A percentile compares a stretch with the other conserved stretches of the same genome.
These are phyloP conservation scores for Liriodendron chinense DNA, from an alignment of 164 flowering plant species.

Conservation along the genomic window DNA sequence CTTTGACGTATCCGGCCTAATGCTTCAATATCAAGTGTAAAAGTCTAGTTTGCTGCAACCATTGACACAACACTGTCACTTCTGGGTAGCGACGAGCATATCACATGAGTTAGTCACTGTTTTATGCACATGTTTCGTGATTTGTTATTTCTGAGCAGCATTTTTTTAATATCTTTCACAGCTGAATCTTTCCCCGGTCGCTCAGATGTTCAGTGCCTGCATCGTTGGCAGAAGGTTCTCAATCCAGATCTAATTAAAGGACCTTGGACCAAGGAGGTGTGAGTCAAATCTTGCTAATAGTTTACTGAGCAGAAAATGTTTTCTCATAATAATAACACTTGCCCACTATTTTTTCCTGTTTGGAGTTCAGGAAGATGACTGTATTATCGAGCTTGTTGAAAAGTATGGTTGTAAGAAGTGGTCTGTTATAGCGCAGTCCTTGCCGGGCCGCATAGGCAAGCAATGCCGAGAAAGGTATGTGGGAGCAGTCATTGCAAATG, in stretches of 20 bases:
- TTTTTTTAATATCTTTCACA: conserved; percentile 14
- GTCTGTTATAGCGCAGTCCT: conserved; percentile 59
- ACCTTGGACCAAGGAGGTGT: conserved; percentile 77
- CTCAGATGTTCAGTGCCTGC: conserved; percentile 76
- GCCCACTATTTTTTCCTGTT: not conserved
- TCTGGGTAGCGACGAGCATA: too few relatives aligned
- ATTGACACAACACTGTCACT: too few relatives aligned
- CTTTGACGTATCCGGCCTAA: too few relatives aligned
- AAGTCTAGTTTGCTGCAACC: too few relatives aligned
- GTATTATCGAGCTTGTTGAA: conserved; percentile 43
- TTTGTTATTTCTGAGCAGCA: too few relatives aligned
- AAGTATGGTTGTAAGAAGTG: conserved; percentile 53
- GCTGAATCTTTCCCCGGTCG: conserved; percentile 51
- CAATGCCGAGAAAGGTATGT: conserved; percentile 63
- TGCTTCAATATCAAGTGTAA: too few relatives aligned
- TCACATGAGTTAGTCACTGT: too few relatives aligned
- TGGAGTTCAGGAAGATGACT: conserved; percentile 61
- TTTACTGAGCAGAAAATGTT: not conserved
- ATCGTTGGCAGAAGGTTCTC: conserved; percentile 89
- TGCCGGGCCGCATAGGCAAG: conserved; percentile 83
- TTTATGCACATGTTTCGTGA: too few relatives aligned
- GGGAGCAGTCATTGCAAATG: not conserved
- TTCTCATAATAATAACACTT: not conserved
- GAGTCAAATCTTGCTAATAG: not conserved
- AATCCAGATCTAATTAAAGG: conserved; percentile 77